phyloP scores from a whole-genome alignment of 306 rosid species.

The Prosopis cineraria region DNA sequence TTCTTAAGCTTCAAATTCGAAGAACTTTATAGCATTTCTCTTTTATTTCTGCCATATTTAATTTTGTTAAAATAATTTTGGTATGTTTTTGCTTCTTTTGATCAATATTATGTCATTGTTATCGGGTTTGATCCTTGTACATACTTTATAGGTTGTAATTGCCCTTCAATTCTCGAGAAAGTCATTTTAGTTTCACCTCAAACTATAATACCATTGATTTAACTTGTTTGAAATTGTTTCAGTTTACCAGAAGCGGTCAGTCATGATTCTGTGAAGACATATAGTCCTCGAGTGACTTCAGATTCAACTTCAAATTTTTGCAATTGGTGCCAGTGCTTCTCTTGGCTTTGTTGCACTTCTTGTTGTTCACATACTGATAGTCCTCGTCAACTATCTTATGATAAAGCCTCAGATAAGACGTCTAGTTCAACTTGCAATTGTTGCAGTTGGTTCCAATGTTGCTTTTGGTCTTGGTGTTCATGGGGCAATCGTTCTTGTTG shows the following conservation, averaged over 20 bases:
- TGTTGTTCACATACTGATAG: conserved; percentile 13
- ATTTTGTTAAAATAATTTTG: neutral
- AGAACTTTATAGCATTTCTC: neutral
- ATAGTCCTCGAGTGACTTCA: conserved; percentile 23
- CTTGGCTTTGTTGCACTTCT: neutral
- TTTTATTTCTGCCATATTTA: conserved; percentile 24
- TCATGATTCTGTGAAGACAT: conserved; percentile 26
- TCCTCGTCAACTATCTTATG: neutral
- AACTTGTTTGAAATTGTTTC: conserved; percentile 39
- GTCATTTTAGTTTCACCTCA: neutral
- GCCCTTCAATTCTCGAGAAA: neutral
- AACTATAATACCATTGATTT: conserved; percentile 20
- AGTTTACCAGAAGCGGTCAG: conserved; percentile 48
- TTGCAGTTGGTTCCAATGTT: conserved; percentile 34
- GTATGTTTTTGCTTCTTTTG: conserved; percentile 11
- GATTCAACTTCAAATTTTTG: conserved; percentile 15
- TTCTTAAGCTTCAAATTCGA: conserved; percentile 27
- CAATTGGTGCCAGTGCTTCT: conserved; percentile 37
- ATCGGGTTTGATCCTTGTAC: conserved; percentile 5
- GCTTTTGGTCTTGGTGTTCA: conserved; percentile 40
- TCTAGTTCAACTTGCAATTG: conserved; percentile 9
- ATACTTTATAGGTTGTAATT: neutral
- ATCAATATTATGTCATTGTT: neutral
- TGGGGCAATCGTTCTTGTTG: conserved; percentile 13
- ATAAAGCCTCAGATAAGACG: conserved; percentile 9